Evolutionary conservation across 352 stramenopile genomes (phyloP).

Genomic region (Phytophthora boehmeriae): DNA sequence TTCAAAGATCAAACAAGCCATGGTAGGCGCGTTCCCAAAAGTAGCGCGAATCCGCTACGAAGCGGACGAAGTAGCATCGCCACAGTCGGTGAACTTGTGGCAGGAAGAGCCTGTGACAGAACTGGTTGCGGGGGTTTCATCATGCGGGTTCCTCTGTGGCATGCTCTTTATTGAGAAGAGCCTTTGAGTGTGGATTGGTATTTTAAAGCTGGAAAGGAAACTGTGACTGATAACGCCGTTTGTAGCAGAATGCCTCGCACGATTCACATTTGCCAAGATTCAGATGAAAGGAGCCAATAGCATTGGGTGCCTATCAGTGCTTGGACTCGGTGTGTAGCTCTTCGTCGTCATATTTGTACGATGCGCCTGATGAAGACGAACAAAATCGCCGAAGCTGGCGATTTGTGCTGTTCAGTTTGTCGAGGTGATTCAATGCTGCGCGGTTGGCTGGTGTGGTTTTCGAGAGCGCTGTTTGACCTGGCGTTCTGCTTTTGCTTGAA

Average conservation of each 20-base stretch:
- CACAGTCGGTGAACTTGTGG: conserved; percentile 41
- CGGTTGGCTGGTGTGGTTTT: conserved; percentile 72
- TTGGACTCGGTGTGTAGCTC: no score
- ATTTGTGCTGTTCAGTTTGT: no score
- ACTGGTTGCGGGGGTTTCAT: conserved; percentile 49
- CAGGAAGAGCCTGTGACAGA: conserved; percentile 50
- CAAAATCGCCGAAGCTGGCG: no score
- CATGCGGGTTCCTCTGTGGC: conserved; percentile 51
- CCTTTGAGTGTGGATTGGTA: conserved; percentile 12
- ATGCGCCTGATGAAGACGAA: no score
- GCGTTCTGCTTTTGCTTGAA: conserved; percentile 38
- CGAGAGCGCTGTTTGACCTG: conserved; percentile 73
- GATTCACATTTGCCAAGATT: no score
- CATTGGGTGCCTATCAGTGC: no score
- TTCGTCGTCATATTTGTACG: no score
- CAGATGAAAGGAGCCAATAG: no score
- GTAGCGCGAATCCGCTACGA: conserved; percentile 51
- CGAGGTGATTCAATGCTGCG: conserved; percentile 78
- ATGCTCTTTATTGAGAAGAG: conserved; percentile 66
- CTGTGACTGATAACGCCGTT: no score
- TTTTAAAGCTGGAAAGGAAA: no score
- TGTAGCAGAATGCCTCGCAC: no score
- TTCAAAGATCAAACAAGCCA: conserved; percentile 54
- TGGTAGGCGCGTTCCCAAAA: conserved; percentile 45
- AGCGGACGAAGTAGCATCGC: conserved; percentile 32